Base-by-base conservation (phyloP, 1,284 basidiomycete genomes). In the Ustilago curta region DNA sequence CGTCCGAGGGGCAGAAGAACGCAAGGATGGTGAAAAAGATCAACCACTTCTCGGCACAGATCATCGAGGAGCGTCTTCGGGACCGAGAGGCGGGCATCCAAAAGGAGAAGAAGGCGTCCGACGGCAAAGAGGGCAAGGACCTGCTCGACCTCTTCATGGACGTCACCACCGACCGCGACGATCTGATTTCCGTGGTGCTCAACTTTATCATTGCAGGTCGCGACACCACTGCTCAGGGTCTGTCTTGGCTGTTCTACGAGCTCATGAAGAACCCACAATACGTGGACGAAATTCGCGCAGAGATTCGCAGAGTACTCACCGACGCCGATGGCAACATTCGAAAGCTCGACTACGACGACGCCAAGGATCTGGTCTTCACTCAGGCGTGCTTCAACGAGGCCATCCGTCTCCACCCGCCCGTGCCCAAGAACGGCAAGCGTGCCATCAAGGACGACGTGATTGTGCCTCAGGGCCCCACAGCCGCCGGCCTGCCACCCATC, bases 121-220 rank as follows among this genome's bases (percentile, higher is more conserved):
- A 71, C 19, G 69, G 69, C 19, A 78, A 80, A 39, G 73, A 71
- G 31, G 78, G 78, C 52, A 79, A 81, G 60, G 80, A 81, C 35
- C 61, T 81, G 42, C 64, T 82, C 40, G 76, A 75, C 23, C 70
- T 80, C 5, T 82, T 82, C 57, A 82, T 82, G 68, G 77, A 82
- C 31, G 50, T 70, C 42, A 73, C 70, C 8, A 67, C 67, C 23
- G 58, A 69, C 21, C 64, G 75, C 9, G 70, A 79, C 18, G 80
- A 80, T 23, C 78, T 82, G 8, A 73, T 76, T 16, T 59, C 72
- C 14, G 70, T 78, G 11, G 78, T 80, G 51, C 75, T 78, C 47
- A 81, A 81, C 63, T 82, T 82, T 47, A 62, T 82, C 55, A 79
- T 82, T 39, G 80, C 80, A 12, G 80, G 80, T 11, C 64, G 77